phyloP scores from a whole-genome alignment of 345 rosid genomes.

The Diplotaxis tenuifolia region DNA sequence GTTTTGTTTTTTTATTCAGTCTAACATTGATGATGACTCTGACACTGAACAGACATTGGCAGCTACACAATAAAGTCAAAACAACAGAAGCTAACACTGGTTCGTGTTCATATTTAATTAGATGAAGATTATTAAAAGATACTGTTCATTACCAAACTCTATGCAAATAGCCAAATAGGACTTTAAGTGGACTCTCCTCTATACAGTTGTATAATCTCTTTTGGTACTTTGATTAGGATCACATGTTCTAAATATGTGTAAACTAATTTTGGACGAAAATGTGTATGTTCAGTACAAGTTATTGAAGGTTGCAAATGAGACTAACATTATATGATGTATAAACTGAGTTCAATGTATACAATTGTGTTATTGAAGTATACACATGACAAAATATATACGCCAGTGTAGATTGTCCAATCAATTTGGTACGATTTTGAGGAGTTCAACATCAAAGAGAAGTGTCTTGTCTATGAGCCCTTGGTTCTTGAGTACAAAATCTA shows the following conservation, averaged over 20 bases:
- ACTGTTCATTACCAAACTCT: not conserved
- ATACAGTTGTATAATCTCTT: too few species aligned
- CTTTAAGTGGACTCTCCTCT: not conserved
- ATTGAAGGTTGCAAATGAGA: not conserved
- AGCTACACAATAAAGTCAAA: slow-evolving; percentile 17
- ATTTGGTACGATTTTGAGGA: slow-evolving; percentile 68
- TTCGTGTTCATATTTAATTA: slow-evolving; percentile 23
- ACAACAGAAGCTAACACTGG: slow-evolving; percentile 11
- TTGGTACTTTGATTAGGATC: not conserved
- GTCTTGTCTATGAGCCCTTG: slow-evolving; percentile 96
- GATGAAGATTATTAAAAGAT: not conserved
- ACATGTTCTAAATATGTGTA: not conserved
- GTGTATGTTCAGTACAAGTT: not conserved
- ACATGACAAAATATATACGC: not conserved
- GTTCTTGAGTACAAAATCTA: slow-evolving; percentile 91
- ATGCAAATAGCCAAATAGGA: not conserved
- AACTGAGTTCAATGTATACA: slow-evolving; percentile 16
- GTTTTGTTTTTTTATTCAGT: slow-evolving; percentile 11
- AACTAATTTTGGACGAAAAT: not conserved
- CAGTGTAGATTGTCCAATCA: slow-evolving; percentile 6
- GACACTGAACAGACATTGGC: slow-evolving; percentile 21
- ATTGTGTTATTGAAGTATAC: slow-evolving; percentile 8
- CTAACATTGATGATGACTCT: slow-evolving; percentile 24
- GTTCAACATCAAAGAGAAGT: slow-evolving; percentile 87
- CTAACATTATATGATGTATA: not conserved